Percentiles rank a stretch among this genome's conserved stretches.
These are phyloP conservation scores for Fusarium bulbicola DNA, from an alignment of 2,329 filamentous ascomycete species.

Conservation along the genomic window DNA sequence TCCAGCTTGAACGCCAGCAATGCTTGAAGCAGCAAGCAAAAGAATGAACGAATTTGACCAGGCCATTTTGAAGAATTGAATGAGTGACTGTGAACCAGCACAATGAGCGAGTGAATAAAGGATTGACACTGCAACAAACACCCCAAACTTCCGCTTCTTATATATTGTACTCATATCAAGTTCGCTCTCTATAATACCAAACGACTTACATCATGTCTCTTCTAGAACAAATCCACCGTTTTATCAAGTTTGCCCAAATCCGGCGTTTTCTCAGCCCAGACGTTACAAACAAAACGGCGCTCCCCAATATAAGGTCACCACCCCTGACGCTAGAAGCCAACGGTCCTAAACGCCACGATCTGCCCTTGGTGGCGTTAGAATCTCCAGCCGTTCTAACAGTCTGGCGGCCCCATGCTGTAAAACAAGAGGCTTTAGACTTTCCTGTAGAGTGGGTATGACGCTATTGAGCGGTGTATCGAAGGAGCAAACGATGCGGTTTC, in stretches of 20 bases:
- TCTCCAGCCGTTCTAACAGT: conserved; percentile 10
- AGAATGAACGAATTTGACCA: conserved; percentile 28
- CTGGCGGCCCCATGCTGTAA: neutral
- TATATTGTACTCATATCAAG: conserved; percentile 5
- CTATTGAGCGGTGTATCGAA: neutral
- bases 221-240: conserved; percentile 17
- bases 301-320: conserved; percentile 1
- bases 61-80: conserved; percentile 19
- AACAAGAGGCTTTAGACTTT: conserved; percentile 14
- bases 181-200: neutral
- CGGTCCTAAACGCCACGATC: conserved; percentile 28
- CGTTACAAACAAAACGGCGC: conserved; percentile 19
- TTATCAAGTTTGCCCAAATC: conserved; percentile 18
- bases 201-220: conserved; percentile 8
- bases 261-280: conserved; percentile 14
- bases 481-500: neutral
- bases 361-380: conserved; percentile 22
- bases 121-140: neutral
- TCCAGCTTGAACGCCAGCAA: conserved; percentile 10
- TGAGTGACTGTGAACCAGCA: conserved; percentile 16
- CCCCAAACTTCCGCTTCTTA: neutral
- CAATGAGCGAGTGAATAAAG: conserved; percentile 1
- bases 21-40: conserved; percentile 11
- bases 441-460: neutral
- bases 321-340: conserved; percentile 28